Conservation (phyloP, 2,329 filamentous ascomycete species). For the Arthrinium phaeospermum region DNA sequence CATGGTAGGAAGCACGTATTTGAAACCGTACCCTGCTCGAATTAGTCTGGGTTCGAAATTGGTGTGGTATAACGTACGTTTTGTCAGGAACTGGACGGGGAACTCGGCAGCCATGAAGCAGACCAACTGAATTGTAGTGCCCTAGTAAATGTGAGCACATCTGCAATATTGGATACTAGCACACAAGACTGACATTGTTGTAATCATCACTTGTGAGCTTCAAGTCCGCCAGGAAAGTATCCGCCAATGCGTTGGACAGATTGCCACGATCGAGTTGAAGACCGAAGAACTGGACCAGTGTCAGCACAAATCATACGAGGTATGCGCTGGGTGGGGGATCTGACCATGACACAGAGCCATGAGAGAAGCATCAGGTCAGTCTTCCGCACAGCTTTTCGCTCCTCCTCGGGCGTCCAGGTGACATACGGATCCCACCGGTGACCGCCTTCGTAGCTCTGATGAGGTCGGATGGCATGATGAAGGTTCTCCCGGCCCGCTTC, state of each 20-base stretch:
- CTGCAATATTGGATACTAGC: slow-evolving; percentile 52
- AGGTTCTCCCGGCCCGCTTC: slow-evolving; percentile 47
- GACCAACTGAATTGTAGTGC: slow-evolving; percentile 51
- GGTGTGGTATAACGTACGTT: slow-evolving; percentile 41
- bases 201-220: slow-evolving; percentile 56
- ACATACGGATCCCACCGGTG: slow-evolving; percentile 48
- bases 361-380: slow-evolving; percentile 48
- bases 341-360: slow-evolving; percentile 53
- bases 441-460: slow-evolving; percentile 45
- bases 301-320: slow-evolving; percentile 44
- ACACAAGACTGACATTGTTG: slow-evolving; percentile 56
- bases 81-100: slow-evolving; percentile 53
- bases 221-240: slow-evolving; percentile 54
- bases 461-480: slow-evolving; percentile 37
- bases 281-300: slow-evolving; percentile 47
- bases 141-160: slow-evolving; percentile 46
- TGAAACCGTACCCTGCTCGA: slow-evolving; percentile 47
- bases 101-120: slow-evolving; percentile 39
- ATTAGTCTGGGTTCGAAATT: background rate
- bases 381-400: slow-evolving; percentile 61
- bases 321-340: slow-evolving; percentile 48
- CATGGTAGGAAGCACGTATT: slow-evolving; percentile 58
- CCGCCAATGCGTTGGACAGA: slow-evolving; percentile 55
- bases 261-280: slow-evolving; percentile 61
- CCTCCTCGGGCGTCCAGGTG: slow-evolving; percentile 62